These are phyloP conservation scores for Talaromyces atroroseus DNA, from an alignment of 2,329 filamentous ascomycete species.

Conservation along the genomic window DNA sequence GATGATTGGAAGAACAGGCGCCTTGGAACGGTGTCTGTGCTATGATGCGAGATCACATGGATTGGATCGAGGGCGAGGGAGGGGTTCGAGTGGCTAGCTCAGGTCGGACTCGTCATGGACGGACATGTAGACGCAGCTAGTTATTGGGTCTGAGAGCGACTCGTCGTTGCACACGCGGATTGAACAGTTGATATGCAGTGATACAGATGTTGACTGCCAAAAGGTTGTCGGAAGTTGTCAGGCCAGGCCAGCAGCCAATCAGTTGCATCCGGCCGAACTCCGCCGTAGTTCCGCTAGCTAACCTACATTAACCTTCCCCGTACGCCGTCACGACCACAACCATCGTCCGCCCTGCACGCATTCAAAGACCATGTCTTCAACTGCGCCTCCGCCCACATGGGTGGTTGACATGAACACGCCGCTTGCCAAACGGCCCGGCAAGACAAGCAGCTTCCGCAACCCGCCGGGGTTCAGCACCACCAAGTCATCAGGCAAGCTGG, in stretches of 20 bases:
- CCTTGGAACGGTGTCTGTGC: conserved; percentile 3
- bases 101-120: not conserved
- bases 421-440: conserved; percentile 61
- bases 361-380: conserved; percentile 18
- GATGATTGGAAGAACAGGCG: conserved; percentile 1
- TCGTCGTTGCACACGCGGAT: too few species aligned
- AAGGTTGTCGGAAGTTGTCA: too few species aligned
- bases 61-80: not conserved
- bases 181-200: too few species aligned
- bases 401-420: conserved; percentile 71
- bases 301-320: not conserved
- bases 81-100: not conserved
- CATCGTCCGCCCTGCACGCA: not conserved
- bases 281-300: too few species aligned
- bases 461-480: conserved; percentile 72
- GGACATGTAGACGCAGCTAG: not conserved
- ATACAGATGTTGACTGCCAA: too few species aligned
- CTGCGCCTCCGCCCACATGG: conserved; percentile 65
- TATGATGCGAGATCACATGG: conserved; percentile 7
- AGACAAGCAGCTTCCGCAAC: conserved; percentile 63
- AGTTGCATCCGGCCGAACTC: too few species aligned
- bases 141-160: too few species aligned
- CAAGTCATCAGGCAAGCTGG: conserved; percentile 52
- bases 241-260: too few species aligned
- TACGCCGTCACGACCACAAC: not conserved